phyloP scores from a whole-genome alignment of 2,329 filamentous ascomycete species.

The Chrysosporium queenslandicum region DNA sequence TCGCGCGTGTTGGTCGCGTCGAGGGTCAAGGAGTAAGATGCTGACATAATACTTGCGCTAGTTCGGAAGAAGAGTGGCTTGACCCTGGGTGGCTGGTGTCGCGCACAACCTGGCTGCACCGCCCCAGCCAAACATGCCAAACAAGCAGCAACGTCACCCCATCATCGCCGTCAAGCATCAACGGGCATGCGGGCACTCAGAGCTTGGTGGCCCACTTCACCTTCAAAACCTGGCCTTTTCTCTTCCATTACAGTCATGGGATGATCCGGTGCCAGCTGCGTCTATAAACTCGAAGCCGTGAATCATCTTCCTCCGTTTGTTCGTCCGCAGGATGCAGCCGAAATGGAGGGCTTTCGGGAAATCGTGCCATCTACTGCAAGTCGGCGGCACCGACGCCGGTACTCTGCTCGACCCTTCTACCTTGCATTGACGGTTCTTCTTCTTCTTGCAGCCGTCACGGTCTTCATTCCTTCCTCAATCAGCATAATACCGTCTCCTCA shows the following conservation, averaged over 20 bases:
- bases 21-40: too few species aligned
- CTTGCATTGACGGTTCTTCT: constrained; percentile 34
- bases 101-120: neutral
- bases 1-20: too few species aligned
- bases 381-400: constrained; percentile 24
- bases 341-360: constrained; percentile 12
- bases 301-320: constrained; percentile 17
- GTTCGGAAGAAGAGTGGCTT: too few species aligned
- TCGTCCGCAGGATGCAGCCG: constrained; percentile 19
- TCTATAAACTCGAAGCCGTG: neutral
- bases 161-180: too few species aligned
- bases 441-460: constrained; percentile 26
- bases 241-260: neutral
- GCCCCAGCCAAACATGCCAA: neutral
- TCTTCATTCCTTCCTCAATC: constrained; percentile 14
- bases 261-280: neutral
- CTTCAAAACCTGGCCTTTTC: neutral
- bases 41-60: too few species aligned
- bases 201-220: neutral
- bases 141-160: too few species aligned
- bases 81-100: too few species aligned
- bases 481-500: neutral
- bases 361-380: constrained; percentile 1
- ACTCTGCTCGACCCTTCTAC: constrained; percentile 40
- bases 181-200: too few species aligned